Conservation (phyloP, 352 stramenopile genomes). For the Phytophthora syringae region DNA sequence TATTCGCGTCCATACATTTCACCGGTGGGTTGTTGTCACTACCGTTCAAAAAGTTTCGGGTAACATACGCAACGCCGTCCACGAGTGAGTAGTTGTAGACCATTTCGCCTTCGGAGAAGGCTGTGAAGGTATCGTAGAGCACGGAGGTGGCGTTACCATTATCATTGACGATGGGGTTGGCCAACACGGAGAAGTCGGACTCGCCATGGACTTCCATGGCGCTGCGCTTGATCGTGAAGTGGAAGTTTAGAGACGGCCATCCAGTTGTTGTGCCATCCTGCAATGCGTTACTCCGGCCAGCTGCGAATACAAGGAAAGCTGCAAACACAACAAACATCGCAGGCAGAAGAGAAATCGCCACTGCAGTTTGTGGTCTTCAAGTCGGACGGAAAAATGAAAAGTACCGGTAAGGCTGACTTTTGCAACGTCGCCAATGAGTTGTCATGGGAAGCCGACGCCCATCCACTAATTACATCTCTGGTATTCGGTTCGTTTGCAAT, state of each 20-base stretch:
- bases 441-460: background rate
- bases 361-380: background rate
- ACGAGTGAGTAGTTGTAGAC: slow-evolving; percentile 39
- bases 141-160: slow-evolving; percentile 18
- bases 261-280: slow-evolving; percentile 3
- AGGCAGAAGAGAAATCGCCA: background rate
- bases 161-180: slow-evolving; percentile 21
- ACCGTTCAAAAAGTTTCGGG: slow-evolving; percentile 6
- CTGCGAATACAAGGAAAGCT: background rate
- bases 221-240: slow-evolving; percentile 40
- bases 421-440: too few relatives aligned
- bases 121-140: slow-evolving; percentile 39
- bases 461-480: too few relatives aligned
- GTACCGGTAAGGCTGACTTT: background rate
- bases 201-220: slow-evolving; percentile 37
- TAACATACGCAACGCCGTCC: slow-evolving; percentile 29
- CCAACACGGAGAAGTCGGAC: slow-evolving; percentile 39
- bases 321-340: slow-evolving; percentile 9
- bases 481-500: slow-evolving; percentile 26
- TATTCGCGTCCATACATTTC: slow-evolving; percentile 22
- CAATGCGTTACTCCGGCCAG: slow-evolving; percentile 4
- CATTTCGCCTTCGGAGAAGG: slow-evolving; percentile 26
- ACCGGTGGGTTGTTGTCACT: background rate
- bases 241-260: slow-evolving; percentile 36
- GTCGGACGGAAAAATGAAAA: background rate